phyloP scores from a whole-genome alignment of 176 grass and related monocot species.

The Eleusine coracana region DNA sequence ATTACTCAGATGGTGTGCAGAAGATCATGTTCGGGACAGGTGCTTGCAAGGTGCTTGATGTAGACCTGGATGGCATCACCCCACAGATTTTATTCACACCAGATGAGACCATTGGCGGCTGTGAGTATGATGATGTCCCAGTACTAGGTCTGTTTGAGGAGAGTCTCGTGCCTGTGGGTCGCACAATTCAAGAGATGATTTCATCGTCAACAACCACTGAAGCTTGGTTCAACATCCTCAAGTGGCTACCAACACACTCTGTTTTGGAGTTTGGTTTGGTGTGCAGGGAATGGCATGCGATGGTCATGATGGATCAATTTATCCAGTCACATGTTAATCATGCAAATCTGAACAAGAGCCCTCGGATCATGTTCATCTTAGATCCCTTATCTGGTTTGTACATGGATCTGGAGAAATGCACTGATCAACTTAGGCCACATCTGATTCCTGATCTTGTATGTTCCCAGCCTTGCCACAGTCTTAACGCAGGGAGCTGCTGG shows the following conservation, averaged over 20 bases:
- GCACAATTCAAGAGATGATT: conserved; percentile 3
- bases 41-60: conserved; percentile 18
- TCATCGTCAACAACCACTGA: conserved; percentile 1
- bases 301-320: conserved; percentile 15
- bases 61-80: neutral
- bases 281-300: conserved; percentile 17
- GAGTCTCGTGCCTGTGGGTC: conserved; percentile 19
- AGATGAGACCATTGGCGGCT: neutral
- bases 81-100: conserved; percentile 20
- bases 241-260: conserved; percentile 25
- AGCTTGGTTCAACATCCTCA: conserved; percentile 37
- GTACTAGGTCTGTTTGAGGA: conserved; percentile 17
- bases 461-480: neutral
- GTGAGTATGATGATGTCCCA: neutral
- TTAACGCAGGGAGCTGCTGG: neutral
- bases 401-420: conserved; percentile 1
- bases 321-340: conserved; percentile 31
- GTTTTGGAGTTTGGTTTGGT: conserved; percentile 31
- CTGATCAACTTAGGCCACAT: neutral
- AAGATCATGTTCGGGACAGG: conserved; percentile 38
- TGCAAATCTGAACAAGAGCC: conserved; percentile 29
- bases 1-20: too few species aligned
- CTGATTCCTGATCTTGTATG: neutral
- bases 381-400: neutral
- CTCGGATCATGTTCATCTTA: conserved; percentile 9